phyloP scores from a whole-genome alignment of 2,329 filamentous ascomycete genomes.

The Penicillium verrucosum region DNA sequence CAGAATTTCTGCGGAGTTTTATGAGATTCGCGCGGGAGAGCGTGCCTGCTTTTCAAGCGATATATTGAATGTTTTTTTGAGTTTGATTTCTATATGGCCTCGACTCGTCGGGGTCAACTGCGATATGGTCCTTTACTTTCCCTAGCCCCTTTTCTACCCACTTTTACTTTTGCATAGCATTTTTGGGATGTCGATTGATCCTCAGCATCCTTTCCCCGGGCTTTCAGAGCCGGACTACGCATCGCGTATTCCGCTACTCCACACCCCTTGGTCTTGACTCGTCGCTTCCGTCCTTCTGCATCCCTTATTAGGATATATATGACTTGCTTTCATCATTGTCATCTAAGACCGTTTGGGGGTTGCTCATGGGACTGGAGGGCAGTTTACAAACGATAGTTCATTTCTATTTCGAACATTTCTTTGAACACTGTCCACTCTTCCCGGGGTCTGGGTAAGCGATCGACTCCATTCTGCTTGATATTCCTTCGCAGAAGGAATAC shows the following conservation, averaged over 20 bases:
- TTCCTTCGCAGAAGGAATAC: slow-evolving; percentile 4
- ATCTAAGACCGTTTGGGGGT: slow-evolving; percentile 14
- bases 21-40: slow-evolving; percentile 4
- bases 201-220: not conserved
- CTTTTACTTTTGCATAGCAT: slow-evolving; percentile 8
- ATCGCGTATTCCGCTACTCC: not conserved
- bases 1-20: slow-evolving; percentile 15
- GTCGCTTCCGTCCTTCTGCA: not conserved
- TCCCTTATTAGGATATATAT: not conserved
- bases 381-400: slow-evolving; percentile 19
- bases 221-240: not conserved
- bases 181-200: slow-evolving; percentile 4
- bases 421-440: not conserved
- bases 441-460: not conserved
- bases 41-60: slow-evolving; percentile 20
- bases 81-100: slow-evolving; percentile 15
- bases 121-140: slow-evolving; percentile 4
- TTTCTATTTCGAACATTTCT: not conserved
- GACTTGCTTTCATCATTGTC: not conserved
- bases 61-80: slow-evolving; percentile 12
- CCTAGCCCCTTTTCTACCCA: not conserved
- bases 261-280: not conserved
- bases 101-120: slow-evolving; percentile 10
- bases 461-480: not conserved
- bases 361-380: slow-evolving; percentile 11